Conservation (phyloP, 305 asterid genomes). For the Plantago lanceolata region DNA sequence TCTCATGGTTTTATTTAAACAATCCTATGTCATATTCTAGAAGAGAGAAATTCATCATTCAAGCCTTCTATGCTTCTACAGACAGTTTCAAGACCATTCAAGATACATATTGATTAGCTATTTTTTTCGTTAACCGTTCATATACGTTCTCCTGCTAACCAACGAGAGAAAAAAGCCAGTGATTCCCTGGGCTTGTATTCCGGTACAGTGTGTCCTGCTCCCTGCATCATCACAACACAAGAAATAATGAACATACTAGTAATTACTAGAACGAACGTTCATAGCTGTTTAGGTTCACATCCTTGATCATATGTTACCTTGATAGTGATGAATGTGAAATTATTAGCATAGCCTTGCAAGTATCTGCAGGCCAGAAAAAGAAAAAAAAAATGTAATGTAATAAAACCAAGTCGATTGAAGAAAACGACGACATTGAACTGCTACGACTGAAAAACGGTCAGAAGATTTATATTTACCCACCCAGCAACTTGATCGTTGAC, state of each 20-base stretch:
- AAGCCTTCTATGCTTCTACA: neutral
- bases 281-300: neutral
- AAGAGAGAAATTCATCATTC: neutral
- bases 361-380: constrained; percentile 31
- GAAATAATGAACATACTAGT: neutral
- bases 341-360: constrained; percentile 36
- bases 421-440: too few species aligned
- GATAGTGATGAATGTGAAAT: constrained; percentile 51
- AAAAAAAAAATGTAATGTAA: neutral
- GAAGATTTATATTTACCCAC: constrained; percentile 14
- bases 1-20: too few species aligned
- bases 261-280: neutral
- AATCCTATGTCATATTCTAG: neutral
- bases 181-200: constrained; percentile 59
- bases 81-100: neutral
- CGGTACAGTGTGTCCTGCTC: constrained; percentile 64
- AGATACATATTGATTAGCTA: neutral
- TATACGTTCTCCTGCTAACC: constrained; percentile 37
- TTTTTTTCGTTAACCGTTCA: constrained; percentile 9
- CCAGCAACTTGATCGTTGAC: constrained; percentile 38
- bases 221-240: constrained; percentile 27
- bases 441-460: neutral
- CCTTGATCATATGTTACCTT: constrained; percentile 37
- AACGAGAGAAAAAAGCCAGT: constrained; percentile 43
- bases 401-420: neutral